Percentiles rank a stretch among this genome's conserved stretches.
These are phyloP conservation scores for Lactuca sativa DNA, from an alignment of 129 eudicot species.

Conservation along the genomic window DNA sequence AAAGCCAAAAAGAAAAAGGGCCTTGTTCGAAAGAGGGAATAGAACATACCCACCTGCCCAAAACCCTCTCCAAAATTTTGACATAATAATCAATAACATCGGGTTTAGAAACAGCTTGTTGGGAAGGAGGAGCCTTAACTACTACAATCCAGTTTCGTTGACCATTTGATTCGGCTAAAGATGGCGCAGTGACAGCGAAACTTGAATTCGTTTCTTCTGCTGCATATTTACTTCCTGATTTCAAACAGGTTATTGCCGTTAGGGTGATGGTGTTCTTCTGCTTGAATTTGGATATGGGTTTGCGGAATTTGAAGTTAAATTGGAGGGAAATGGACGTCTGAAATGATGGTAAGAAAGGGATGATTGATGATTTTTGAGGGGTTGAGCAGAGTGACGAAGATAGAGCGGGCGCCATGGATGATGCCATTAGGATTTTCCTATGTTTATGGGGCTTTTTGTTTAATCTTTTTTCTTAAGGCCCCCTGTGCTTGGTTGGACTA, in stretches of 20 bases:
- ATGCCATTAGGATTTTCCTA: slow-evolving; percentile 14
- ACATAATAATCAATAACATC: slow-evolving; percentile 69
- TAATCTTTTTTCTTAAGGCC: background rate
- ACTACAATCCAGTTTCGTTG: slow-evolving; percentile 63
- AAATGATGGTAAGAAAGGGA: slow-evolving; percentile 27
- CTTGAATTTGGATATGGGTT: slow-evolving; percentile 6
- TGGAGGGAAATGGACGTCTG: slow-evolving; percentile 17
- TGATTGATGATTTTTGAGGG: slow-evolving; percentile 24
- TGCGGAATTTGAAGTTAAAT: slow-evolving; percentile 4
- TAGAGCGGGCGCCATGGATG: slow-evolving; percentile 31
- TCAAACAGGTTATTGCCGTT: slow-evolving; percentile 2
- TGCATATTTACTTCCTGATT: slow-evolving; percentile 11
- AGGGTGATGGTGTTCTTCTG: slow-evolving; percentile 25
- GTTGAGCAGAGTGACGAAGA: slow-evolving; percentile 26
- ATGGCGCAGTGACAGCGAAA: slow-evolving; percentile 24
- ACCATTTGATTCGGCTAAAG: slow-evolving; percentile 11
- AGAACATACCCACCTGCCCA: slow-evolving; percentile 58
- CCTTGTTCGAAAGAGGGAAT: background rate
- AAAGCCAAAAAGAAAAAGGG: background rate
- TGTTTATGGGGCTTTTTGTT: background rate
- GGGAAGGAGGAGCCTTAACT: slow-evolving; percentile 58
- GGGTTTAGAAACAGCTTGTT: slow-evolving; percentile 38
- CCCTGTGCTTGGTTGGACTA: background rate
- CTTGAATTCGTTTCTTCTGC: slow-evolving; percentile 25
- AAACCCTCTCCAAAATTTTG: slow-evolving; percentile 42